A percentile compares a stretch with the other conserved stretches of the same genome.
Conservation (phyloP, 441 rosid species). For the Lepidium campestre region DNA sequence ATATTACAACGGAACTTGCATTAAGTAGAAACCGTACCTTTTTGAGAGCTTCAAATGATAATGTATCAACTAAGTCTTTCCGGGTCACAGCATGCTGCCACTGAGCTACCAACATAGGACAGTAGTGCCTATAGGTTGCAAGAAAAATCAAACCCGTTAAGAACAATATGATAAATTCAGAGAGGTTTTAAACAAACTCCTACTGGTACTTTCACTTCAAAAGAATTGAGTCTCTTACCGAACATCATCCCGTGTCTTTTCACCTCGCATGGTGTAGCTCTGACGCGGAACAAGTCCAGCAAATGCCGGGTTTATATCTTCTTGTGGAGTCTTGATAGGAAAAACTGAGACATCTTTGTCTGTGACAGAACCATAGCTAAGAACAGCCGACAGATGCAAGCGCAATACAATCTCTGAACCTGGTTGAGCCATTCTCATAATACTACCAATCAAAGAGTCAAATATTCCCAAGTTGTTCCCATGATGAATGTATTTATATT, state of each 20-base stretch:
- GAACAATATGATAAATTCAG: neutral
- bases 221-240: slow-evolving; percentile 40
- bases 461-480: slow-evolving; percentile 27
- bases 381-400: slow-evolving; percentile 66
- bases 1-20: neutral
- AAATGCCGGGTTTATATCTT: slow-evolving; percentile 35
- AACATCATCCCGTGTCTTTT: slow-evolving; percentile 52
- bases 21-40: slow-evolving; percentile 38
- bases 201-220: neutral
- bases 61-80: slow-evolving; percentile 51
- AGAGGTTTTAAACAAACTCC: neutral
- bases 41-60: slow-evolving; percentile 63
- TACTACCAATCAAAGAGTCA: slow-evolving; percentile 49
- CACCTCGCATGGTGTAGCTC: slow-evolving; percentile 80
- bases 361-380: slow-evolving; percentile 60
- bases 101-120: slow-evolving; percentile 85
- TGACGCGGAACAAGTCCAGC: slow-evolving; percentile 54
- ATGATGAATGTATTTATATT: slow-evolving; percentile 21
- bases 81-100: slow-evolving; percentile 88
- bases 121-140: slow-evolving; percentile 53
- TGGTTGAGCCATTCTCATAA: slow-evolving; percentile 43
- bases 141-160: neutral
- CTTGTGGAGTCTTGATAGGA: slow-evolving; percentile 34
- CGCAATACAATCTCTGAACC: slow-evolving; percentile 56
- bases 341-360: slow-evolving; percentile 32